These are phyloP conservation scores for Annulohypoxylon truncatum DNA, from an alignment of 2,329 filamentous ascomycete species.

Conservation along the genomic window DNA sequence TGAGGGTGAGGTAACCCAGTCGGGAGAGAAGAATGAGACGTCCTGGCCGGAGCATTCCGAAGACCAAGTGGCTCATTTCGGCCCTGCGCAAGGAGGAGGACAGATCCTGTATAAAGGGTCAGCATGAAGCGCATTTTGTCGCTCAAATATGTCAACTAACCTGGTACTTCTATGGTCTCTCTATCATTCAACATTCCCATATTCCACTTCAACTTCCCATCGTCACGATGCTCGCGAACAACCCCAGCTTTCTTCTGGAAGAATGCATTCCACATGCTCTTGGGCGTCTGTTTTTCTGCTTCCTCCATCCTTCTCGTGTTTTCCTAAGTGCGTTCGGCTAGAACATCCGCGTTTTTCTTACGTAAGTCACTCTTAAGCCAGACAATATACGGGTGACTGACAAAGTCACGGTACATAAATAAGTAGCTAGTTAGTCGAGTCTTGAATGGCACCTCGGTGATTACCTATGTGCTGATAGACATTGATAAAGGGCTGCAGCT, in stretches of 20 bases:
- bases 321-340: neutral
- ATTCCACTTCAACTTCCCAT: conserved; percentile 58
- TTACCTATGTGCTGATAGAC: neutral
- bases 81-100: conserved; percentile 65
- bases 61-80: conserved; percentile 70
- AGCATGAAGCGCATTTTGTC: conserved; percentile 1
- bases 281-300: conserved; percentile 18
- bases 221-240: conserved; percentile 20
- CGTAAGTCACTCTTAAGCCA: neutral
- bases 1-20: conserved; percentile 56
- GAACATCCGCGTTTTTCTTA: neutral
- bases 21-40: conserved; percentile 68
- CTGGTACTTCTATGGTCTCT: conserved; percentile 87
- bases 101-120: conserved; percentile 60
- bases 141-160: conserved; percentile 58
- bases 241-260: conserved; percentile 30
- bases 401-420: neutral
- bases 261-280: conserved; percentile 37
- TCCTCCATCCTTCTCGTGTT: conserved; percentile 30
- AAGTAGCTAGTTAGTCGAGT: neutral
- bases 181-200: conserved; percentile 87
- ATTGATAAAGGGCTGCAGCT: neutral
- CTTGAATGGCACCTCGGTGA: neutral
- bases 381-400: neutral
- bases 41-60: conserved; percentile 66